Percentiles rank a stretch among this genome's conserved stretches.
Conservation (phyloP, 176 grass and related monocot genomes). For the Carex parvula region DNA sequence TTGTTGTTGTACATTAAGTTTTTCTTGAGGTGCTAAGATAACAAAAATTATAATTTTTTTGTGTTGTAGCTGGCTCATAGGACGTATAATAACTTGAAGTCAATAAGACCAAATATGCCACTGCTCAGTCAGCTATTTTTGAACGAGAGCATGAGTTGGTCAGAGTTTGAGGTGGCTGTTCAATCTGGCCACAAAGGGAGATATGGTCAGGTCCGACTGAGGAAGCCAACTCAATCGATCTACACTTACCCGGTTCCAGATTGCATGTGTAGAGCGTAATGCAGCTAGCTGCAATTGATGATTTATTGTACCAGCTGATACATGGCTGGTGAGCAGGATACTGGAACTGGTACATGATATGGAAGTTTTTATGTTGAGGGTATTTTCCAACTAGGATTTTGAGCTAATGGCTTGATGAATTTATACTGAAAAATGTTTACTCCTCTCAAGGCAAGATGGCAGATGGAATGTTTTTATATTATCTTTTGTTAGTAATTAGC, state of each 20-base stretch:
- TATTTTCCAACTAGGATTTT: background rate
- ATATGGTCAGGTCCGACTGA: conserved; percentile 69
- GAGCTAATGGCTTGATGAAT: background rate
- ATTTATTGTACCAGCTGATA: background rate
- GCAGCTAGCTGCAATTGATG: background rate
- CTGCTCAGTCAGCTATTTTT: conserved; percentile 76
- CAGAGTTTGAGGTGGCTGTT: conserved; percentile 56
- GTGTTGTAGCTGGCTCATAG: conserved; percentile 57
- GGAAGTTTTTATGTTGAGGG: background rate
- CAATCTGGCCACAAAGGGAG: conserved; percentile 71
- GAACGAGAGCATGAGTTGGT: conserved; percentile 82
- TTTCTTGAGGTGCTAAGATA: conserved; percentile 1
- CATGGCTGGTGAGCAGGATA: background rate
- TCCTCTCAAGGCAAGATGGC: background rate
- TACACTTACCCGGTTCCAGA: conserved; percentile 91
- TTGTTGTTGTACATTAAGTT: background rate
- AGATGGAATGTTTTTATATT: background rate
- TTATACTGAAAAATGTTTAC: background rate
- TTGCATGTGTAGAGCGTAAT: conserved; percentile 80
- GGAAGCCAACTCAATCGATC: conserved; percentile 81
- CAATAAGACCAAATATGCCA: conserved; percentile 82
- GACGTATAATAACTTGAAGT: conserved; percentile 79
- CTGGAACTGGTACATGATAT: background rate
- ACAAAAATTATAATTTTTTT: background rate
- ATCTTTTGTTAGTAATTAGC: background rate